A percentile compares a stretch with the other conserved stretches of the same genome.
phyloP scores from a whole-genome alignment of 1,284 basidiomycete genomes.

The Pterulicium gracile region DNA sequence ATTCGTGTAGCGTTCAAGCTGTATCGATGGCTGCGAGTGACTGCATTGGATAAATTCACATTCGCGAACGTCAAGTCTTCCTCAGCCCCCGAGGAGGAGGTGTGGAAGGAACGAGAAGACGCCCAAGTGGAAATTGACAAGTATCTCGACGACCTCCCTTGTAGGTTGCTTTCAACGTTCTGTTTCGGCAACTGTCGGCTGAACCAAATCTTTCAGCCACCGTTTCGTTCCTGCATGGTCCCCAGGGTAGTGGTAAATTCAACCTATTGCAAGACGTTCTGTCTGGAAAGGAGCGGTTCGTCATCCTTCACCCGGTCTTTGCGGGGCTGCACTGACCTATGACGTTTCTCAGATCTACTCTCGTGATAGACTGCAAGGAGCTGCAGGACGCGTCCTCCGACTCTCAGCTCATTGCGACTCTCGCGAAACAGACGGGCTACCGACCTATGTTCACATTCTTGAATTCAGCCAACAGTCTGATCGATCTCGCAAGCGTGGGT shows the following conservation, averaged over 20 bases:
- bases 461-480: conserved; percentile 74
- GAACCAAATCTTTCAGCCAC: conserved; percentile 31
- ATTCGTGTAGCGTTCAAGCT: conserved; percentile 41
- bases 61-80: conserved; percentile 9
- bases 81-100: conserved; percentile 21
- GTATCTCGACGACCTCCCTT: conserved; percentile 69
- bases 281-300: conserved; percentile 48
- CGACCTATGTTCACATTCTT: conserved; percentile 88
- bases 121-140: conserved; percentile 58
- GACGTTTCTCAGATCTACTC: conserved; percentile 38
- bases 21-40: conserved; percentile 58
- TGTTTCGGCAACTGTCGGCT: neutral
- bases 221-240: conserved; percentile 80
- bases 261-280: conserved; percentile 58
- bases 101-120: conserved; percentile 79
- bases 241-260: conserved; percentile 85
- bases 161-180: conserved; percentile 23
- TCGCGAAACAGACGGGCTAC: conserved; percentile 84
- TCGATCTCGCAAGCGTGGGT: conserved; percentile 90
- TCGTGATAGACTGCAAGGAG: conserved; percentile 76
- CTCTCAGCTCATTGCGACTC: conserved; percentile 49
- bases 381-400: conserved; percentile 72
- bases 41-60: conserved; percentile 41
- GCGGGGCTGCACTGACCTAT: neutral
- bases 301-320: conserved; percentile 3